Evolutionary conservation across 2,329 filamentous ascomycete genomes (phyloP), one percentile per base, ranked within the genome.

Genomic region (Microsporum audouinii): DNA sequence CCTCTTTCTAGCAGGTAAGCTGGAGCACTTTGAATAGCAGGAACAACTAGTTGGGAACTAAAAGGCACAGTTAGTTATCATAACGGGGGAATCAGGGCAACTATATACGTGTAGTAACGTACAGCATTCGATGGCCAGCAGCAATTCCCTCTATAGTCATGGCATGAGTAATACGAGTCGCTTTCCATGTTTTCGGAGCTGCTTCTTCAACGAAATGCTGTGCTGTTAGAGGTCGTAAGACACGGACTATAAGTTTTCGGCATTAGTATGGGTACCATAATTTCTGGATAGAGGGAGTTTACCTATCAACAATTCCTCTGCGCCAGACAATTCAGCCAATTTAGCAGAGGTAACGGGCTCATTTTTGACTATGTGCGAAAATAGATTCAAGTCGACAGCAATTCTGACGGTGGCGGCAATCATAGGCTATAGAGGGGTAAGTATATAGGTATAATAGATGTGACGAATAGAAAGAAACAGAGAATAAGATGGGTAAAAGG

Each of bases 301-400:
- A 55, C 58, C 36, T 60, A 60, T 60, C n/a, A 60, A 10, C n/a
- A 60, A 43, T 33, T 60, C 58, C 7, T 60, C 58, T 23, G 58
- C 58, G 12, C 58, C 58, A 5, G 58, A 60, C 31, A 60, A 34
- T 31, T 60, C 58, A 4, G 45, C 45, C 33, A 60, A 39, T 8
- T 45, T 60, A 2, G 58, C 33, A 12, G 58, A 60, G 17, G 45
- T 41, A 38, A 60, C 33, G 29, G 45, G 58, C 58, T 36, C 58
- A 8, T 60, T 17, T 12, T 53, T 49, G 33, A 60, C 23, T 12
- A 60, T 60, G 45, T 60, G 45, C 31, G 17, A 17, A 17, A 60
- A 60, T 31, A 60, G 17, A 7, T 60, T 55, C 45, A 60, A 31
- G 39, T 60, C 34, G 33, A 60, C 58, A 29, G 58, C 58, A 60